Conservation (phyloP, 495 filamentous ascomycete species). For the Daldinia childiae region DNA sequence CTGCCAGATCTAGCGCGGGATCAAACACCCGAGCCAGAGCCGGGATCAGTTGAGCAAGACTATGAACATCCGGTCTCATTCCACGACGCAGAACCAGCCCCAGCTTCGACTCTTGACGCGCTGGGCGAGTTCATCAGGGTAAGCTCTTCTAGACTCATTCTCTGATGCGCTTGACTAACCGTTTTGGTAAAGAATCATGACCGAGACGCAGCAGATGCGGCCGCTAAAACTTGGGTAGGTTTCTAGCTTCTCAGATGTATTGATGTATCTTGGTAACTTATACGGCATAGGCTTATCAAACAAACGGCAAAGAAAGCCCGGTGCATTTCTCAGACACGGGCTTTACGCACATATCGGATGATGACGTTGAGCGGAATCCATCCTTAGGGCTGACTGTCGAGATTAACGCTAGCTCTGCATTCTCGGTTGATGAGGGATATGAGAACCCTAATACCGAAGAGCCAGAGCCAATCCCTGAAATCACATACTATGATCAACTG, state of each 20-base stretch:
- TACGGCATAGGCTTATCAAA: slow-evolving; percentile 8
- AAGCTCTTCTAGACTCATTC: neutral
- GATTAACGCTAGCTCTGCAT: slow-evolving; percentile 21
- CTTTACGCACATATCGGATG: slow-evolving; percentile 22
- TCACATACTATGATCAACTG: slow-evolving; percentile 30
- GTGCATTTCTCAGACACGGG: slow-evolving; percentile 17
- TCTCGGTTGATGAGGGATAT: slow-evolving; percentile 20
- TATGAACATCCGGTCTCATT: neutral
- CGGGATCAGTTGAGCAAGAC: neutral
- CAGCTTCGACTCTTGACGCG: neutral
- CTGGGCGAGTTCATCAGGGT: slow-evolving; percentile 22
- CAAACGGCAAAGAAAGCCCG: slow-evolving; percentile 23
- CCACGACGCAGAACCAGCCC: slow-evolving; percentile 2
- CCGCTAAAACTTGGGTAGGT: slow-evolving; percentile 16
- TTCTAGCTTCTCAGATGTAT: neutral
- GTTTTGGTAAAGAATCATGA: slow-evolving; percentile 5
- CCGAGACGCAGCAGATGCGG: neutral
- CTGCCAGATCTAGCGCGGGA: neutral
- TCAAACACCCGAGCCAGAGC: neutral
- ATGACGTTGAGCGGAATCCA: slow-evolving; percentile 15
- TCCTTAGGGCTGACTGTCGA: slow-evolving; percentile 20
- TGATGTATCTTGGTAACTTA: slow-evolving; percentile 9
- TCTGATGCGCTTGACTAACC: slow-evolving; percentile 1
- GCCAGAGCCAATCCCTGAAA: slow-evolving; percentile 2
- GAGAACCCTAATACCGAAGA: slow-evolving; percentile 11